Conservation (phyloP, 768 basidiomycete species). For the Tylopilus sp. region DNA sequence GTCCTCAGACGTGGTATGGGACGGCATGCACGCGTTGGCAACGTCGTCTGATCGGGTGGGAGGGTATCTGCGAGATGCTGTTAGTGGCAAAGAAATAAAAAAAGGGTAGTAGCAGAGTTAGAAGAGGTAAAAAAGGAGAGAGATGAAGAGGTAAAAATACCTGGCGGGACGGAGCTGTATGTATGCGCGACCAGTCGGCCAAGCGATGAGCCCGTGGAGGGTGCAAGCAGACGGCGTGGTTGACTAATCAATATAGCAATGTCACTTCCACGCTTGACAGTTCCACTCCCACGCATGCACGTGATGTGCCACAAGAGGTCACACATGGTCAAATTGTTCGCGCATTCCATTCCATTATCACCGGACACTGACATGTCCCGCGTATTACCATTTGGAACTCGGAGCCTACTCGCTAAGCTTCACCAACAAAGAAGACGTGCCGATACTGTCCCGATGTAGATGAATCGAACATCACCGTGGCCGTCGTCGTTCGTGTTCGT, state of each 20-base stretch:
- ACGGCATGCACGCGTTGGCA: slow-evolving; percentile 31
- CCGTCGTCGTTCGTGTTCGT: too few relatives aligned
- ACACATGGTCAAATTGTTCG: slow-evolving; percentile 13
- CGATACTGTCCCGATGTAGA: slow-evolving; percentile 41
- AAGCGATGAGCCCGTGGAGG: slow-evolving; percentile 27
- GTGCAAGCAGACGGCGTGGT: slow-evolving; percentile 22
- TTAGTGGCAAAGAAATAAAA: not conserved
- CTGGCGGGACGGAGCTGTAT: slow-evolving; percentile 20
- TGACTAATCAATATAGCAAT: slow-evolving; percentile 30
- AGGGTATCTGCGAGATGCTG: slow-evolving; percentile 2
- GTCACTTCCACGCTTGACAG: slow-evolving; percentile 6
- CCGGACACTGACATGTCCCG: slow-evolving; percentile 16
- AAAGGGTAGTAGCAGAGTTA: not conserved
- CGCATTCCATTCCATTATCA: slow-evolving; percentile 20
- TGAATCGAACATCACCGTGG: slow-evolving; percentile 79
- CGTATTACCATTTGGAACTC: slow-evolving; percentile 72
- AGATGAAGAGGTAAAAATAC: slow-evolving; percentile 7
- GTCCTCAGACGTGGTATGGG: slow-evolving; percentile 59
- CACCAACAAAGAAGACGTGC: slow-evolving; percentile 91
- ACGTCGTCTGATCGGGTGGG: slow-evolving; percentile 23
- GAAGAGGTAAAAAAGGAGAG: not conserved
- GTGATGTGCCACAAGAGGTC: slow-evolving; percentile 5
- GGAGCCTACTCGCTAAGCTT: slow-evolving; percentile 70
- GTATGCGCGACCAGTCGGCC: slow-evolving; percentile 28
- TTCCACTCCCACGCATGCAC: slow-evolving; percentile 3